These are phyloP conservation scores for Pichia sp. DNA, from an alignment of 1,139 yeast species.

Conservation along the genomic window DNA sequence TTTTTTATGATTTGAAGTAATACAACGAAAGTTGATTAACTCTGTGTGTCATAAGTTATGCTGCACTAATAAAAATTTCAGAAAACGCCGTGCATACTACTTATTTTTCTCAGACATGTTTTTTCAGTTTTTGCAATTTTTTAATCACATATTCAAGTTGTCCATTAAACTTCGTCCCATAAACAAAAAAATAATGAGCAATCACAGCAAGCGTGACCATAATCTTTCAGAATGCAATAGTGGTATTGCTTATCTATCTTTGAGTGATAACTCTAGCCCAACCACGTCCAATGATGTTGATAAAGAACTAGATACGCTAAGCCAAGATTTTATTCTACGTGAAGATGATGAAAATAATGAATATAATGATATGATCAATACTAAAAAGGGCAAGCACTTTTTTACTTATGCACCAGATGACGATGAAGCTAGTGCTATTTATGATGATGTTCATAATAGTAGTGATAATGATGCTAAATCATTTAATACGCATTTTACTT, in stretches of 20 bases:
- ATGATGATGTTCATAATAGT: background rate
- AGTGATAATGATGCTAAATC: conserved; percentile 6
- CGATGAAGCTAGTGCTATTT: background rate
- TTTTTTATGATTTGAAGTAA: background rate
- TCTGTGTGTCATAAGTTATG: too few species aligned
- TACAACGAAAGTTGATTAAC: too few species aligned
- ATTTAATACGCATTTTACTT: conserved; percentile 45
- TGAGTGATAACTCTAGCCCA: conserved; percentile 2
- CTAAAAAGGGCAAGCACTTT: conserved; percentile 2
- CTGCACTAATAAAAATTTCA: too few species aligned
- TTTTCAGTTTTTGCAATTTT: background rate
- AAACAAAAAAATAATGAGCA: background rate
- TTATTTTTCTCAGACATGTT: too few species aligned
- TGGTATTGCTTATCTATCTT: background rate
- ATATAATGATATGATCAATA: background rate
- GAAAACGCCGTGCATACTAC: background rate
- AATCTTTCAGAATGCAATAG: background rate
- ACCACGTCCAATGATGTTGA: background rate
- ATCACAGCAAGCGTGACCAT: background rate
- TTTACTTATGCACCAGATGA: conserved; percentile 1
- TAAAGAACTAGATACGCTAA: background rate
- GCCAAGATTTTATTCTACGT: background rate
- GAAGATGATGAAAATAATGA: conserved; percentile 1
- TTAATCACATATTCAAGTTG: background rate
- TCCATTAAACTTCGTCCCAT: background rate